phyloP scores from a whole-genome alignment of 2,329 filamentous ascomycete species.

The Penicillium sp. region DNA sequence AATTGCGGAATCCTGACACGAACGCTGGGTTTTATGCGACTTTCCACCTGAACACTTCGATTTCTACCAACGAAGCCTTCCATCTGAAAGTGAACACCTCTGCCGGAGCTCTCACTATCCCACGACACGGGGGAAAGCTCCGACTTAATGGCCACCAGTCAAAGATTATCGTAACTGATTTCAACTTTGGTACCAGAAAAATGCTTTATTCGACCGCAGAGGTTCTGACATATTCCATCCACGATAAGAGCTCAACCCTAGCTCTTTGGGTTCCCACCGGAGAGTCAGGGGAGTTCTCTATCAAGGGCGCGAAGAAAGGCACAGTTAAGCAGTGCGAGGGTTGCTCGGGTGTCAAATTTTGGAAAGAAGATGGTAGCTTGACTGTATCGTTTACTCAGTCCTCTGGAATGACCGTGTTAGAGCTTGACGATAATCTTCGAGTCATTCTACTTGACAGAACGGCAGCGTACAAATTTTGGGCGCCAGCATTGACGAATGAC shows the following conservation, averaged over 20 bases:
- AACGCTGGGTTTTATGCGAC: constrained; percentile 64
- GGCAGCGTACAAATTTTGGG: constrained; percentile 62
- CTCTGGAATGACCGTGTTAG: constrained; percentile 53
- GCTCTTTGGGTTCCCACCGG: constrained; percentile 60
- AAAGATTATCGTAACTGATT: constrained; percentile 66
- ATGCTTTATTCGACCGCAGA: constrained; percentile 62
- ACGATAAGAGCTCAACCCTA: constrained; percentile 53
- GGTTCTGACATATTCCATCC: constrained; percentile 55
- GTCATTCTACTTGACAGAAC: constrained; percentile 60
- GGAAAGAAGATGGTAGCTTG: constrained; percentile 45
- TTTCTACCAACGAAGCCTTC: constrained; percentile 57
- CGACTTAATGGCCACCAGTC: constrained; percentile 64
- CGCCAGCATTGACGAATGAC: constrained; percentile 54
- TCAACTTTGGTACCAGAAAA: constrained; percentile 56
- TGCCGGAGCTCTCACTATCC: constrained; percentile 58
- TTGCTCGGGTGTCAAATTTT: constrained; percentile 49
- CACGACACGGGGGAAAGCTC: constrained; percentile 54
- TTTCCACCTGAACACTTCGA: constrained; percentile 59
- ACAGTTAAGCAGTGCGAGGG: constrained; percentile 44
- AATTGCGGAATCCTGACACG: constrained; percentile 63
- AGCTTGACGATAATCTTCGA: constrained; percentile 54
- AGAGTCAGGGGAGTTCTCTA: constrained; percentile 59
- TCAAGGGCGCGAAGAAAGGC: constrained; percentile 47
- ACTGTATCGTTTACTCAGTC: constrained; percentile 56
- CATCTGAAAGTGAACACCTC: constrained; percentile 62